Conservation (phyloP, 2,329 filamentous ascomycete species). For the Cladosporium sp. region DNA sequence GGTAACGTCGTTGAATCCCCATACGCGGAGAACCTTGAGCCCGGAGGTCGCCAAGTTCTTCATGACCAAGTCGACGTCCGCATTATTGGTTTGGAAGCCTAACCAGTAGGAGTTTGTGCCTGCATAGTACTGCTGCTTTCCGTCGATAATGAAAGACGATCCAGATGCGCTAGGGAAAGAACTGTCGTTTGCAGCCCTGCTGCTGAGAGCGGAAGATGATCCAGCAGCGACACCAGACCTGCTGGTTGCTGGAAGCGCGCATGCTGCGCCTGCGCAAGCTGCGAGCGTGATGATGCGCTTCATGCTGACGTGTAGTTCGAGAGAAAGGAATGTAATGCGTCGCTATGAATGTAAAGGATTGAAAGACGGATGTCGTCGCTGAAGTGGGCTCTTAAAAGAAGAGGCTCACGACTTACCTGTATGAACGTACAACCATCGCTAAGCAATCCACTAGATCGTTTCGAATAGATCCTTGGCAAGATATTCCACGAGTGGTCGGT, state of each 20-base stretch:
- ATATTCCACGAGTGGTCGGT: no score
- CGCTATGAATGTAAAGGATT: no score
- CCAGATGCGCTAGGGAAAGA: slow-evolving; percentile 16
- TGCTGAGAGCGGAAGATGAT: neutral
- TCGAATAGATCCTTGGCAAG: no score
- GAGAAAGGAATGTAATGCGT: no score
- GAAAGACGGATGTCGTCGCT: no score
- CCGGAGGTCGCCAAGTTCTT: slow-evolving; percentile 45
- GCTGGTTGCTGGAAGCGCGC: slow-evolving; percentile 3
- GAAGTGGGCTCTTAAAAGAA: no score
- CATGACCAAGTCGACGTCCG: slow-evolving; percentile 48
- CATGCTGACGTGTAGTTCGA: neutral
- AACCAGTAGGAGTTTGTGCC: slow-evolving; percentile 55
- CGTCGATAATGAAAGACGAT: slow-evolving; percentile 37
- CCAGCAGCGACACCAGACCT: neutral
- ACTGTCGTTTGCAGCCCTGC: neutral
- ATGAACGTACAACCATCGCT: no score
- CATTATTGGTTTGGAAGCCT: slow-evolving; percentile 46
- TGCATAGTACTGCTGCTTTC: slow-evolving; percentile 43
- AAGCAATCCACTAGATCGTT: no score
- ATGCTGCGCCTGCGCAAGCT: slow-evolving; percentile 6
- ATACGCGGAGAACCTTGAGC: slow-evolving; percentile 53
- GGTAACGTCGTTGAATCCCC: slow-evolving; percentile 58
- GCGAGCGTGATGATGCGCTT: neutral
- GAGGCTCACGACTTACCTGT: no score